Conservation (phyloP, 345 rosid genomes). For the Citrus medica region DNA sequence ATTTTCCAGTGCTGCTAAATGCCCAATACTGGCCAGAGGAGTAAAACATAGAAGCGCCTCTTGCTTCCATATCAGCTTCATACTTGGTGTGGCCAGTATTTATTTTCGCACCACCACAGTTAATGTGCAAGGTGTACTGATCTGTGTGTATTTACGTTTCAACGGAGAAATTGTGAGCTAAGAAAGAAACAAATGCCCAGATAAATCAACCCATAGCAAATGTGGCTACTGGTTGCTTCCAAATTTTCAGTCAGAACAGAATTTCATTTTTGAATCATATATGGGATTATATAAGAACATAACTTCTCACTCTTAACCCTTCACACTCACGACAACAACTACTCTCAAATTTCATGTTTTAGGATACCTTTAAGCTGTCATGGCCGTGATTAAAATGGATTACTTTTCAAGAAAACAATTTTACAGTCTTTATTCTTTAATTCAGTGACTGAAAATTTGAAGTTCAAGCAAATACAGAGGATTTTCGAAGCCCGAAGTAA, state of each 20-base stretch:
- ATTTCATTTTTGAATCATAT: not conserved
- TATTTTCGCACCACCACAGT: slow-evolving; percentile 73
- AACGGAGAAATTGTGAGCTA: not conserved
- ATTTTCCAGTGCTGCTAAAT: slow-evolving; percentile 86
- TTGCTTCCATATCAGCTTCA: slow-evolving; percentile 51
- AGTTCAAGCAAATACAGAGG: not conserved
- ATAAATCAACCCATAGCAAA: not conserved
- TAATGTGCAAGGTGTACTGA: slow-evolving; percentile 52
- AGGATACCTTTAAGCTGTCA: not conserved
- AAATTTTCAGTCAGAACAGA: not conserved
- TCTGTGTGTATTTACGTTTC: slow-evolving; percentile 30
- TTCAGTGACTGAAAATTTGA: not conserved
- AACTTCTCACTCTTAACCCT: not conserved
- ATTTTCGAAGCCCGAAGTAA: not conserved
- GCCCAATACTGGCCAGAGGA: slow-evolving; percentile 55
- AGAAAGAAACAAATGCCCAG: not conserved
- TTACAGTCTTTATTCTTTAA: not conserved
- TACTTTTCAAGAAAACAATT: not conserved
- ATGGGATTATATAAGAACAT: not conserved
- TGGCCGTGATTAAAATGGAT: not conserved
- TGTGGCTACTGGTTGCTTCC: not conserved
- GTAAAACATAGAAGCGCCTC: slow-evolving; percentile 73
- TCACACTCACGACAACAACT: not conserved
- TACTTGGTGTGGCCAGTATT: slow-evolving; percentile 31
- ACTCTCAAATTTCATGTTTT: not conserved